Conservation (phyloP, 441 rosid species). For the Theobroma grandiflorum region DNA sequence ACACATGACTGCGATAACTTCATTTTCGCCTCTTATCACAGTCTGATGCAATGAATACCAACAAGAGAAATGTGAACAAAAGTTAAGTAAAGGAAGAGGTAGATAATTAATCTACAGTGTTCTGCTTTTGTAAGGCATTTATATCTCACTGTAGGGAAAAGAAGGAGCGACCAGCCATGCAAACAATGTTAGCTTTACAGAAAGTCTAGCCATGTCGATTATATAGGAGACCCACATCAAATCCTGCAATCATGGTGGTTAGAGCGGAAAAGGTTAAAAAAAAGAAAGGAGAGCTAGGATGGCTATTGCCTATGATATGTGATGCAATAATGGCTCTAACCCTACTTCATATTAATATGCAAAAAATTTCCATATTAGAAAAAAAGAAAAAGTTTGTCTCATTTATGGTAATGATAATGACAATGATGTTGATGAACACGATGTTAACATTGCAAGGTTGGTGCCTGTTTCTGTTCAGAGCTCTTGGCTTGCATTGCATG, state of each 20-base stretch:
- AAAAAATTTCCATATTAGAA: not conserved
- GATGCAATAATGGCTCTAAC: not conserved
- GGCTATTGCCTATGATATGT: not conserved
- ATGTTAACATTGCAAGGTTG: not conserved
- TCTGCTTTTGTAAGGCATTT: not conserved
- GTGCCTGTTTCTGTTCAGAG: not conserved
- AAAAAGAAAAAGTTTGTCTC: conserved; percentile 21
- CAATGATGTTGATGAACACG: conserved; percentile 17
- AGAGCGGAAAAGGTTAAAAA: not conserved
- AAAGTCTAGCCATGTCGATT: conserved; percentile 27
- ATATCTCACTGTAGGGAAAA: conserved; percentile 34
- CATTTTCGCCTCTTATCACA: not conserved
- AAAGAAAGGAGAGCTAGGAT: not conserved
- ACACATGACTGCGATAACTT: not conserved
- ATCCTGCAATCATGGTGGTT: conserved; percentile 28
- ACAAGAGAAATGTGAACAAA: not conserved
- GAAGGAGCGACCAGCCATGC: conserved; percentile 34
- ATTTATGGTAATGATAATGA: conserved; percentile 28
- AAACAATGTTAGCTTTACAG: conserved; percentile 29
- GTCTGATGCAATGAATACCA: not conserved
- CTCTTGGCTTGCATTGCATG: conserved; percentile 31
- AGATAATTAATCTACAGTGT: not conserved
- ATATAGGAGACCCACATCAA: conserved; percentile 25
- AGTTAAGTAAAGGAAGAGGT: not conserved
- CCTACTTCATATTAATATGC: not conserved